A percentile compares a stretch with the other conserved stretches of the same genome.
These are phyloP conservation scores for Colletotrichum truncatum DNA, from an alignment of 2,329 filamentous ascomycete species.

Conservation along the genomic window DNA sequence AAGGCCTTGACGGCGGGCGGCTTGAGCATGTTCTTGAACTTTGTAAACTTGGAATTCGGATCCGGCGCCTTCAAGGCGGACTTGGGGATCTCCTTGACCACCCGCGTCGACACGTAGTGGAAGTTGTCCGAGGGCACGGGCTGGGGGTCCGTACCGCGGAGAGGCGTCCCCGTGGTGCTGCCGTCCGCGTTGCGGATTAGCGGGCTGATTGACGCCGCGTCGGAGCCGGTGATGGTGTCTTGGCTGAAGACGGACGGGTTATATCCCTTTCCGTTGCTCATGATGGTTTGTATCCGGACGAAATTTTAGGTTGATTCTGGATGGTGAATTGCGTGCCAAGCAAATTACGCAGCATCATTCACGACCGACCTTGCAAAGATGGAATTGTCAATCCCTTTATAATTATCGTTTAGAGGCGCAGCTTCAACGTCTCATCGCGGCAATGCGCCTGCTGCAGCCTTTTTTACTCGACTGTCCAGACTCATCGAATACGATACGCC, in stretches of 20 bases:
- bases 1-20: constrained; percentile 25
- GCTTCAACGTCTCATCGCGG: background rate
- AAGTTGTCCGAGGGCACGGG: constrained; percentile 14
- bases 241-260: constrained; percentile 16
- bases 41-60: constrained; percentile 9
- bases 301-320: constrained; percentile 2
- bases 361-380: no score
- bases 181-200: constrained; percentile 2
- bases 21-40: constrained; percentile 24
- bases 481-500: no score
- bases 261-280: background rate
- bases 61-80: constrained; percentile 14
- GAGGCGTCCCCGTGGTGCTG: background rate
- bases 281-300: no score
- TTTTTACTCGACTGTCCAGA: no score
- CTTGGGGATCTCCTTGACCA: constrained; percentile 25
- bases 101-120: constrained; percentile 17
- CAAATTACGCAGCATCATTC: no score
- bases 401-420: background rate
- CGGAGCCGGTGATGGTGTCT: constrained; percentile 19
- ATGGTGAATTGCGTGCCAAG: background rate
- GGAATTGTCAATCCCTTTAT: no score
- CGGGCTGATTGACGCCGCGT: constrained; percentile 8
- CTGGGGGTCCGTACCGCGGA: constrained; percentile 10
- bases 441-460: no score